Base-by-base conservation (phyloP, 163 green algal species). In the Scenedesmus sp. region DNA sequence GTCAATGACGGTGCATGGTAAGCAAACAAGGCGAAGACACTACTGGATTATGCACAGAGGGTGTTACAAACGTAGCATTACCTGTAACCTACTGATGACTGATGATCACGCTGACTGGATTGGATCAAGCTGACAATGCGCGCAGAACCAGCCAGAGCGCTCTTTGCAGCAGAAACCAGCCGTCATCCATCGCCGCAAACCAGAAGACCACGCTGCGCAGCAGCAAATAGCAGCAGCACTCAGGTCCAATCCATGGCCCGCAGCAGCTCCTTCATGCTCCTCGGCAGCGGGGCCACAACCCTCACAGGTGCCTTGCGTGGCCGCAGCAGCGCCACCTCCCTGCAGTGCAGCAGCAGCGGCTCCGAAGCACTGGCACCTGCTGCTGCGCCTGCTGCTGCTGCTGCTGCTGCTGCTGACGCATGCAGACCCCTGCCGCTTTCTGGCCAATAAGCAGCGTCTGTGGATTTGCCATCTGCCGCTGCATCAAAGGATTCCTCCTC, bases 331-430 rank as follows among this genome's bases (percentile, higher is more conserved):
- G 90, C n/a, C 60, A 94, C 81, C 74, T 92, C 64, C 23, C 90
- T 82, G 20, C 86, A 77, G 77, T 94, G 94, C 57, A 94, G 88
- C 79, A 92, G 87, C 88, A 92, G 56, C 13, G 79, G 88, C 52
- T 89, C 57, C 1, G 52, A 16, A 9, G 1, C 91, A 52, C 3
- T 60, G 3, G 34, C 77, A 84, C 77, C 46, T 60, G 7, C 70
- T 52, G 70, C 70, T 46, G 70, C 70, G 3, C 8, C 52, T 66
- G 73, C 83, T 82, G 34, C 26, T 73, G 20, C 46, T 54, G 79
- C 20, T 86, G 20, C 56, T 15, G 23, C 7, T 59, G 16, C 55
- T 26, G 73, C 2, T 20, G 8, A 55, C 26, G 81, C 7, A 8
- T 82, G 73, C 13, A 18, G 9, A 54, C 73, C 4, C 18, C 55